Evolutionary conservation across 495 filamentous ascomycete genomes (phyloP).

Genomic region (Neurospora sp.): DNA sequence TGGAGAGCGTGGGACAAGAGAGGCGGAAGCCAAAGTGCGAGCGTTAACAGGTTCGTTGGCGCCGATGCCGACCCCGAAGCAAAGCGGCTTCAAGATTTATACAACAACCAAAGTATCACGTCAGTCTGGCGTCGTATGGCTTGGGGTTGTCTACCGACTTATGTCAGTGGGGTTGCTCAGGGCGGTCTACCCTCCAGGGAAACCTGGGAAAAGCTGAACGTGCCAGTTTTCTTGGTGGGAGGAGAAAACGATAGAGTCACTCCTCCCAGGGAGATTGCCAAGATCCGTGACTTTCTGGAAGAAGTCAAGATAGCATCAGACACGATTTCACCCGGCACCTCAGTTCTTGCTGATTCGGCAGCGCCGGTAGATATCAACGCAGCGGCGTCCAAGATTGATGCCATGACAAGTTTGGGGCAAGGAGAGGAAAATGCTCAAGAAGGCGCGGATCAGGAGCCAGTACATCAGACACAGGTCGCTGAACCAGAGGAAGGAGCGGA

Average conservation of each 20-base stretch:
- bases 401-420: neutral
- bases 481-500: conserved; percentile 29
- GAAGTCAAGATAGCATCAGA: neutral
- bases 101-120: conserved; percentile 74
- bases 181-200: conserved; percentile 60
- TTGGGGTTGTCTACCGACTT: conserved; percentile 54
- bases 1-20: conserved; percentile 73
- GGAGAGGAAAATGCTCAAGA: neutral
- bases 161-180: conserved; percentile 35
- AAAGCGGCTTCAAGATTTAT: conserved; percentile 67
- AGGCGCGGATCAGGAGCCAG: neutral
- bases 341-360: conserved; percentile 31
- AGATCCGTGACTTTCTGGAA: conserved; percentile 39
- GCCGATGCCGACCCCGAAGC: conserved; percentile 60
- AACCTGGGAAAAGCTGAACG: conserved; percentile 61
- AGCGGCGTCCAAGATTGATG: neutral
- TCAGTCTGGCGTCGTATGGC: conserved; percentile 80
- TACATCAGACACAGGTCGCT: neutral
- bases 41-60: conserved; percentile 74
- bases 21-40: conserved; percentile 66
- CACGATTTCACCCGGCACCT: neutral
- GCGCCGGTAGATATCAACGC: conserved; percentile 28
- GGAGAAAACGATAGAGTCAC: conserved; percentile 71
- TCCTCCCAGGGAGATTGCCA: conserved; percentile 56
- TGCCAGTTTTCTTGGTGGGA: conserved; percentile 69